Base-by-base conservation (phyloP, 2,329 filamentous ascomycete species). In the Hypoxylon sp. region DNA sequence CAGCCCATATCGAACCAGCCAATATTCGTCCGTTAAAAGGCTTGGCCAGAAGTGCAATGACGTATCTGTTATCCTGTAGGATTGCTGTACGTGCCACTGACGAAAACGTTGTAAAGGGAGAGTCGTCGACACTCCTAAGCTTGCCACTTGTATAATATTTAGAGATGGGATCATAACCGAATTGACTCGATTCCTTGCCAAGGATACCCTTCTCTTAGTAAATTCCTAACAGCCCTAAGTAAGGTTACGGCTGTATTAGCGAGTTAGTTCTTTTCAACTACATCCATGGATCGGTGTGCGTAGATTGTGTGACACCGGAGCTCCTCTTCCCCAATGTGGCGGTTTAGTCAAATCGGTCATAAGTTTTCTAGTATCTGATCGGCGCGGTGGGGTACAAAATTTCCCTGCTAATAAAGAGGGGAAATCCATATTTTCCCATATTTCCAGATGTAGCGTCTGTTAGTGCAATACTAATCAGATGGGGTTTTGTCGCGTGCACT, bases 291-390 rank as follows among this genome's bases (percentile, higher is more conserved):
- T 30, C 30, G 49, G 21, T 23, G 25, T 58, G 56, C 58, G 58
- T 60, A 21, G 41, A n/a, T 38, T 56, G 41, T 36, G 30, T 46
- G 32, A 23, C 23, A 34, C 43, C 43, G 38, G 51, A 28, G 50
- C 49, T 60, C 50, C 51, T 43, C 43, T 36, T 43, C 53, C 61
- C 53, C 59, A 58, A 46, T 5, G 34, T 36, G 23, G 46, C 50
- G 23, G 28, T 56, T 62, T 51, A 17, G 7, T 21, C 43, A 41
- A 50, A 10, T 21, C 21, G 6, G 43, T 25, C 25, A 36, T n/a
- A 55, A 10, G 65, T 68, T 59, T 36, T 56, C 28, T 43, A 28
- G 10, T 69, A 69, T 61, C 63, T 61, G 32, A 58, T 49, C 1
- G 43, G 59, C 63, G 5, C 25, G n/a, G 63, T 10, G 21, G 34